Base-by-base conservation (phyloP, 345 rosid species). In the Gossypium stocksii region DNA sequence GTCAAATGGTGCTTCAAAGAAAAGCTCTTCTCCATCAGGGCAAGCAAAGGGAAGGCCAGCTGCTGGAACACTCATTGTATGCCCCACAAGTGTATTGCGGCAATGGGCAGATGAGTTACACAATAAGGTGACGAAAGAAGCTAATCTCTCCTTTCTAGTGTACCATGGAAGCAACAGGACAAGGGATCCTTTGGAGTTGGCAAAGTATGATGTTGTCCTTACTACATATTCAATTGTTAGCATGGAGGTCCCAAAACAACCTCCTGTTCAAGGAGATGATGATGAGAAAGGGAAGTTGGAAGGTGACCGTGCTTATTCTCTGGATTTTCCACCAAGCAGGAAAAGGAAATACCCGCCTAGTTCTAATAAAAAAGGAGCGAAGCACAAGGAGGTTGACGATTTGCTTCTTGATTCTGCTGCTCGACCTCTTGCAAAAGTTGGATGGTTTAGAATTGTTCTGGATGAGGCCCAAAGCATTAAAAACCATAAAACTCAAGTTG, bases 381-480 rank as follows among this genome's bases (percentile, higher is more conserved):
- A 88, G 77, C 79, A 83, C 71, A 89, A 82, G 78, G 77, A 74
- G 45, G 76, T 64, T 62, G 88, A 83, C 51, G 82, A 78, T 76
- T 73, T 46, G 61, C 68, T 76, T 53, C 83, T 65, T 74, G 94
- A 89, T 77, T 82, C 88, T 75, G 66, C 68, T 76, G 76, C 94
- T 71, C 89, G 97, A 61, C 97, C 99, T 74, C 91, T 95, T 77
- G 91, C 98, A 12, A 95, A 88, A 86, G 98, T 95, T 27, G 85
- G 83, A 25, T 95, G 99, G 99, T 95, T 95, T 82, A 89, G 98
- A 82, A 90, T 95, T 76, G 97, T 95, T 66, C 80, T 95, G 73
- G 99, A 95, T 76, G 99, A 95, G 85, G 99, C 99, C 34, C 99
- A 95, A 82, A 91, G 98, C 81, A 95, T 95, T 73, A 95, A 95